A percentile compares a stretch with the other conserved stretches of the same genome.
These are phyloP conservation scores for Rhododendron mucronatum DNA, from an alignment of 148 eudicot species.

Conservation along the genomic window DNA sequence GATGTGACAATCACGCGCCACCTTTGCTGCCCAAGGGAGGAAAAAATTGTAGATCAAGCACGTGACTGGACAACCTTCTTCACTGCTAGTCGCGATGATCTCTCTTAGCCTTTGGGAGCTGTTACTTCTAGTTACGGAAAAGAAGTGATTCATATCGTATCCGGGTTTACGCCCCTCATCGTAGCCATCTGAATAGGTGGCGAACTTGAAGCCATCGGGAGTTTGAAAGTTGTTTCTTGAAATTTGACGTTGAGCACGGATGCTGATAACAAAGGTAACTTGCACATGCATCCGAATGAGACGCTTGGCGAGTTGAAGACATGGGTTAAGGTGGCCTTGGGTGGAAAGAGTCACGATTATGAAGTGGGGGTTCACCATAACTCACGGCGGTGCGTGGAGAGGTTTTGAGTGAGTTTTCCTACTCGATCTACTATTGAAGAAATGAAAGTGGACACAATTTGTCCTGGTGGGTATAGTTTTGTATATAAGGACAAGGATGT, in stretches of 20 bases:
- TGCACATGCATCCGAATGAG: slow-evolving; percentile 23
- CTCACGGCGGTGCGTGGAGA: not conserved
- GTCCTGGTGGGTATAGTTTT: not conserved
- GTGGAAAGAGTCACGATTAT: slow-evolving; percentile 24
- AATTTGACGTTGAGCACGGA: slow-evolving; percentile 6
- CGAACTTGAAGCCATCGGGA: slow-evolving; percentile 29
- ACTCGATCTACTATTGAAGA: not conserved
- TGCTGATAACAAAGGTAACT: slow-evolving; percentile 42
- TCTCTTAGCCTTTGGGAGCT: slow-evolving; percentile 24
- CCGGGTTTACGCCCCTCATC: slow-evolving; percentile 32
- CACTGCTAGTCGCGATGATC: slow-evolving; percentile 21
- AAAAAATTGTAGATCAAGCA: slow-evolving; percentile 47
- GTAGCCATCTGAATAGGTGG: slow-evolving; percentile 43
- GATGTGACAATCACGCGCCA: slow-evolving; percentile 42
- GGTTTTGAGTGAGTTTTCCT: not conserved
- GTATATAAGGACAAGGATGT: not conserved
- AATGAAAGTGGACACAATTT: not conserved
- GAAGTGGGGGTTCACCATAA: slow-evolving; percentile 22
- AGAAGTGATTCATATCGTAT: slow-evolving; percentile 3
- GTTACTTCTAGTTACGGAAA: slow-evolving; percentile 14
- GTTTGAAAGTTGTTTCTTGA: not conserved
- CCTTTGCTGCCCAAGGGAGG: slow-evolving; percentile 52
- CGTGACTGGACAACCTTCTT: slow-evolving; percentile 39
- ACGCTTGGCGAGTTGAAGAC: slow-evolving; percentile 45
- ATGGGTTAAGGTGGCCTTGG: slow-evolving; percentile 62